These are phyloP conservation scores for Penicillium psychrofluorescens DNA, from an alignment of 495 filamentous ascomycete species.

Conservation along the genomic window DNA sequence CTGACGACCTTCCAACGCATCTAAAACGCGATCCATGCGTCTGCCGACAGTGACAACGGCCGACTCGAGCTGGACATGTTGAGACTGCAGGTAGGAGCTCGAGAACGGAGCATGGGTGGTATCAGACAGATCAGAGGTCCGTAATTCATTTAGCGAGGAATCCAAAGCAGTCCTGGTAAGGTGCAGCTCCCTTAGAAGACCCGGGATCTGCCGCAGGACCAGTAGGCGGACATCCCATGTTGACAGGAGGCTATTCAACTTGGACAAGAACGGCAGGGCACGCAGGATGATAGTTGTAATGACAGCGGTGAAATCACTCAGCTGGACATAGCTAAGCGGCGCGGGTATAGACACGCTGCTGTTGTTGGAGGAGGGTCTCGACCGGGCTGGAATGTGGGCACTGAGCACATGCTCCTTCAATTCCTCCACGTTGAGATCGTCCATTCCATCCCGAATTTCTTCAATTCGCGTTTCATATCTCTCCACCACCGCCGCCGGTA, in stretches of 20 bases:
- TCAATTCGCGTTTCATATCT: constrained; percentile 69
- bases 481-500: constrained; percentile 52
- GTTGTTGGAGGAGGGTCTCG: constrained; percentile 48
- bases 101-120: constrained; percentile 20
- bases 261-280: constrained; percentile 73
- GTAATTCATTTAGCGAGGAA: constrained; percentile 55
- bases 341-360: constrained; percentile 46
- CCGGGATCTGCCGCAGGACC: constrained; percentile 64
- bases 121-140: constrained; percentile 14
- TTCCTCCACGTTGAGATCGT: constrained; percentile 77
- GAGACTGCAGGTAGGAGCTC: constrained; percentile 51
- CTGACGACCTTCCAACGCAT: constrained; percentile 70
- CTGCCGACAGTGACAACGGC: constrained; percentile 65
- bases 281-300: constrained; percentile 84
- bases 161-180: constrained; percentile 55
- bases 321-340: constrained; percentile 44
- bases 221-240: constrained; percentile 71
- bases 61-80: constrained; percentile 54
- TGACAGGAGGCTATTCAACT: constrained; percentile 58
- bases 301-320: constrained; percentile 84
- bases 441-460: constrained; percentile 69
- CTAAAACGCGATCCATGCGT: constrained; percentile 74
- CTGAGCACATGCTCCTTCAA: constrained; percentile 83
- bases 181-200: constrained; percentile 58
- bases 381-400: constrained; percentile 58